Conservation (phyloP, 2,329 filamentous ascomycete species). For the Setomelanomma holmii region DNA sequence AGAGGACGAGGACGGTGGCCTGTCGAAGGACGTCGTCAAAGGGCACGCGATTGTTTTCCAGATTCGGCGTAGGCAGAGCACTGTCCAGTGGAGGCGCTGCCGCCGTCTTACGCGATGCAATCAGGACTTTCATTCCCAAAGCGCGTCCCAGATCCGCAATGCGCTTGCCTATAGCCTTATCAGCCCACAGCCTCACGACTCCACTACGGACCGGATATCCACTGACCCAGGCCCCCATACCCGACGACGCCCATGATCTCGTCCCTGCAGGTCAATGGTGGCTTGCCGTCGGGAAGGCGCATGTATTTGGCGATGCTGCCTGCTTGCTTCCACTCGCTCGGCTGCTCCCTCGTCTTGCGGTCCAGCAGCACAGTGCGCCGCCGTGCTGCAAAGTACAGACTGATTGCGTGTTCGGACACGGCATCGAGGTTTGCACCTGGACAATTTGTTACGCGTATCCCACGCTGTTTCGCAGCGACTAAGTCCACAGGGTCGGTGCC, state of each 20-base stretch:
- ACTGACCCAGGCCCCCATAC: slow-evolving; percentile 56
- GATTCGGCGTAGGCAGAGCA: slow-evolving; percentile 8
- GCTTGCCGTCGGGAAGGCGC: slow-evolving; percentile 44
- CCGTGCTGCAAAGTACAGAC: slow-evolving; percentile 57
- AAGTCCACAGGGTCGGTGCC: slow-evolving; percentile 58
- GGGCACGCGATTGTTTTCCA: slow-evolving; percentile 36
- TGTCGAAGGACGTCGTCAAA: slow-evolving; percentile 48
- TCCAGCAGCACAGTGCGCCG: slow-evolving; percentile 49
- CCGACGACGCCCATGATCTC: slow-evolving; percentile 60
- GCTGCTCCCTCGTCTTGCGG: slow-evolving; percentile 28
- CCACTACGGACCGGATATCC: slow-evolving; percentile 1
- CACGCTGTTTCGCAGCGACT: slow-evolving; percentile 51
- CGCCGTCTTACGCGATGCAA: slow-evolving; percentile 52
- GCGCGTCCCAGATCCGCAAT: slow-evolving; percentile 54
- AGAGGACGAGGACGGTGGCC: slow-evolving; percentile 50
- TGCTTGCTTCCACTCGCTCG: slow-evolving; percentile 51
- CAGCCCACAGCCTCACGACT: slow-evolving; percentile 8
- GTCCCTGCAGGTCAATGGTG: slow-evolving; percentile 56
- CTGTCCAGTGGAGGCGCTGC: slow-evolving; percentile 9
- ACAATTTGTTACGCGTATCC: slow-evolving; percentile 56
- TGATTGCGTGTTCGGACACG: slow-evolving; percentile 60
- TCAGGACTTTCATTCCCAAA: slow-evolving; percentile 58
- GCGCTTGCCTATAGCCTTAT: slow-evolving; percentile 45
- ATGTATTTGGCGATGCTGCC: slow-evolving; percentile 43
- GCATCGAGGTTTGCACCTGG: slow-evolving; percentile 57